These are phyloP conservation scores for Gypsophila paniculata DNA, from an alignment of 179 eudicot genomes.

Conservation along the genomic window DNA sequence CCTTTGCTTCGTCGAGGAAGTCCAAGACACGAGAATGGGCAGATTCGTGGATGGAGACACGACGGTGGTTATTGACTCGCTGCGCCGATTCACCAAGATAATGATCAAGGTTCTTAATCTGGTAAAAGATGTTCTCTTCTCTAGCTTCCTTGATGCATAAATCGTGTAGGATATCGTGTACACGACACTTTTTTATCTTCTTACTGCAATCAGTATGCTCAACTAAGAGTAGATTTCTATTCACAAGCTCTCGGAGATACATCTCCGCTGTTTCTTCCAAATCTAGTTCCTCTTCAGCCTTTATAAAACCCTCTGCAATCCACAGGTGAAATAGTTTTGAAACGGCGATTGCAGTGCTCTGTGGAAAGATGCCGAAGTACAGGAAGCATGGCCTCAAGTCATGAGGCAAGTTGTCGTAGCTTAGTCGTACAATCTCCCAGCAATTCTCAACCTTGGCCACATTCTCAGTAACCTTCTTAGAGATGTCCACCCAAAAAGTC, in stretches of 20 bases:
- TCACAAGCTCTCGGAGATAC: constrained; percentile 40
- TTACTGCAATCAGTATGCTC: not conserved
- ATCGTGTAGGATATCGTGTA: constrained; percentile 27
- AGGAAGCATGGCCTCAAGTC: constrained; percentile 13
- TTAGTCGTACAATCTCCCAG: not conserved
- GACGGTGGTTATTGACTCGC: not conserved
- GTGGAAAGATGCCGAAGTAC: constrained; percentile 12
- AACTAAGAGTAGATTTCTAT: constrained; percentile 19
- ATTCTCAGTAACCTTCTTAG: constrained; percentile 5
- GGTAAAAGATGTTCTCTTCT: constrained; percentile 11
- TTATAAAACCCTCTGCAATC: constrained; percentile 11
- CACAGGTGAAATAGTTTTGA: not conserved
- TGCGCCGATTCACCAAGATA: not conserved
- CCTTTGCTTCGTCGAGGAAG: not conserved
- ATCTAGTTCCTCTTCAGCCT: constrained; percentile 19
- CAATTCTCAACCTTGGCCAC: not conserved
- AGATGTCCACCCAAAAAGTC: not conserved
- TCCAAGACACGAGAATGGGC: constrained; percentile 4
- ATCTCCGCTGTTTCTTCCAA: constrained; percentile 47
- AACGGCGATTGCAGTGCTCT: not conserved
- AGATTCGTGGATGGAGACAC: constrained; percentile 4
- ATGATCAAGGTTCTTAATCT: not conserved
- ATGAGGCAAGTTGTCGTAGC: constrained; percentile 1
- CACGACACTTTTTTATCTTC: constrained; percentile 20
- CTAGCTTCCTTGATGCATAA: constrained; percentile 17